A percentile compares a stretch with the other conserved stretches of the same genome.
Evolutionary conservation across 2,329 filamentous ascomycete genomes (phyloP).

Genomic region (Rugonectria rugulosa): DNA sequence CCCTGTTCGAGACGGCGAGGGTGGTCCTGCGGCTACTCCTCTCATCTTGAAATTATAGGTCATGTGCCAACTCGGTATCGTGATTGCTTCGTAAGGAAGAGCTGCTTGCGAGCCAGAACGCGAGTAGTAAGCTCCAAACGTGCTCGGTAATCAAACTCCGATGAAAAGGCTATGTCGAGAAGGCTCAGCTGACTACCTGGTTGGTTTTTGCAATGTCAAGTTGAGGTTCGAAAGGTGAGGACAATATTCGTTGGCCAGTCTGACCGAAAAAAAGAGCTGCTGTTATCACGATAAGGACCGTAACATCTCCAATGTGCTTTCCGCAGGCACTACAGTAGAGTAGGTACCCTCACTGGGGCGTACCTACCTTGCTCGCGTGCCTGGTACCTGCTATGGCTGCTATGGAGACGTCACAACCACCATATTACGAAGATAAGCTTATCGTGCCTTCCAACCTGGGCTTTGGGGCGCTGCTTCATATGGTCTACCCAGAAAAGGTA

Average conservation of each 20-base stretch:
- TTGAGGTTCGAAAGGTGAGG: neutral
- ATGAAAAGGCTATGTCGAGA: neutral
- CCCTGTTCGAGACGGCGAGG: slow-evolving; percentile 41
- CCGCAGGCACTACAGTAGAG: neutral
- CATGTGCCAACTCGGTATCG: slow-evolving; percentile 12
- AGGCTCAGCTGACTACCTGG: neutral
- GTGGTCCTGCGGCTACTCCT: slow-evolving; percentile 47
- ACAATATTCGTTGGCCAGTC: neutral
- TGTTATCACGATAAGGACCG: slow-evolving; percentile 33
- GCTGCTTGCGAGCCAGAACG: too few relatives aligned
- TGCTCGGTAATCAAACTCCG: neutral
- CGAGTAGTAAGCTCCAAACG: neutral
- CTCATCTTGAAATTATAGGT: slow-evolving; percentile 35
- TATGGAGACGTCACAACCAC: too few relatives aligned
- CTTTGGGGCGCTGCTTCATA: neutral
- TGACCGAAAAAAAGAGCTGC: slow-evolving; percentile 4
- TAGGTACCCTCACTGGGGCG: neutral
- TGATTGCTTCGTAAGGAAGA: too few relatives aligned
- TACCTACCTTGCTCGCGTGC: neutral
- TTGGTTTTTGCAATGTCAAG: neutral
- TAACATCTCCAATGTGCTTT: slow-evolving; percentile 3
- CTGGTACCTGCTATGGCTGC: slow-evolving; percentile 5
- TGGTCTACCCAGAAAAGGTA: neutral
- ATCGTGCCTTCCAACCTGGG: neutral
- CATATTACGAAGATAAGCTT: slow-evolving; percentile 6